Evolutionary conservation across 495 filamentous ascomycete genomes (phyloP).

Genomic region (Letharia columbiana): DNA sequence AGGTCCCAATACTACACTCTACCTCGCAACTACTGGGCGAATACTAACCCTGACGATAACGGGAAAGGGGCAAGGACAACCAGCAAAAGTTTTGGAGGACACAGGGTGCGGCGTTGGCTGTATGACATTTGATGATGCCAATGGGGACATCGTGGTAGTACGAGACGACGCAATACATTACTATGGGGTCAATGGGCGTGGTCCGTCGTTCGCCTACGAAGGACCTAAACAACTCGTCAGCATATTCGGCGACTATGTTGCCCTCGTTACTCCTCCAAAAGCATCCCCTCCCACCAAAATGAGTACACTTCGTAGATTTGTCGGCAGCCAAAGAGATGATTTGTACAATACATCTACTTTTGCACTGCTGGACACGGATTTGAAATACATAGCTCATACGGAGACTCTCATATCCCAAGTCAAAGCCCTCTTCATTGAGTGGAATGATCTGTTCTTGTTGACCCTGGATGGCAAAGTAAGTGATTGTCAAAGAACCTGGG

Average conservation of each 20-base stretch:
- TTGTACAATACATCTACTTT: constrained; percentile 78
- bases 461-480: constrained; percentile 82
- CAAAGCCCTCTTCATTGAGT: constrained; percentile 71
- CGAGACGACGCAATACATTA: constrained; percentile 92
- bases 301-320: constrained; percentile 53
- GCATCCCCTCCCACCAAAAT: constrained; percentile 42
- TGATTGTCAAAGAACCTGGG: not conserved
- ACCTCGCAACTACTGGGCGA: constrained; percentile 84
- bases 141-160: constrained; percentile 78
- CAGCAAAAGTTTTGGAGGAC: constrained; percentile 79
- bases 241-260: constrained; percentile 78
- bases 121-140: constrained; percentile 75
- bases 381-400: constrained; percentile 84
- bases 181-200: constrained; percentile 78
- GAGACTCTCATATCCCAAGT: constrained; percentile 73
- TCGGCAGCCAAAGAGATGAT: constrained; percentile 56
- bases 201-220: constrained; percentile 82
- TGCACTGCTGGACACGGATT: constrained; percentile 78
- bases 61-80: constrained; percentile 80
- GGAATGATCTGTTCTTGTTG: constrained; percentile 84
- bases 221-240: constrained; percentile 75
- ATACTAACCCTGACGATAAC: constrained; percentile 79
- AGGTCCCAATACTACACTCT: constrained; percentile 63
- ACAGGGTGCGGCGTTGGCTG: constrained; percentile 82
- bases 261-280: constrained; percentile 78